Evolutionary conservation across 805 yeast genomes (phyloP).

Genomic region (Tetrapisispora phaffii): DNA sequence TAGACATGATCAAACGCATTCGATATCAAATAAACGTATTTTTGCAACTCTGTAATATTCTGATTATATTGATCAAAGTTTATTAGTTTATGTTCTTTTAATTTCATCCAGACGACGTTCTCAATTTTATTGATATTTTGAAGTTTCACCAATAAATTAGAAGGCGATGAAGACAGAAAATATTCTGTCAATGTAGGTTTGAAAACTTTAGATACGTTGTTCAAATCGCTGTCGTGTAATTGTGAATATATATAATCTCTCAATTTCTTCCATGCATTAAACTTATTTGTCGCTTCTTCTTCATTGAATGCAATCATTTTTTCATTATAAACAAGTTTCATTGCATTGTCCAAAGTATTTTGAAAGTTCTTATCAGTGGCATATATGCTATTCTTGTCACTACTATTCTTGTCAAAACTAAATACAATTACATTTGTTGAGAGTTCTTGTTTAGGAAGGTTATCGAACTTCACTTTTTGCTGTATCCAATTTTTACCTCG

Average conservation of each 20-base stretch:
- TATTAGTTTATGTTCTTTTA: too few species aligned
- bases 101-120: conserved; percentile 6
- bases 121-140: conserved; percentile 6
- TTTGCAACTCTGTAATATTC: conserved; percentile 3
- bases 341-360: conserved; percentile 7
- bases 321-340: conserved; percentile 11
- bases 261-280: conserved; percentile 10
- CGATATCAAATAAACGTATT: conserved; percentile 11
- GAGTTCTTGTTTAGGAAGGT: conserved; percentile 6
- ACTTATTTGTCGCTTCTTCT: conserved; percentile 5
- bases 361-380: conserved; percentile 6
- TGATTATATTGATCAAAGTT: background rate
- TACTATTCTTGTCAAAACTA: conserved; percentile 2
- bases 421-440: background rate
- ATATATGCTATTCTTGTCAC: conserved; percentile 7
- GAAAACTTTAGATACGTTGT: too few species aligned
- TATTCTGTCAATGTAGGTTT: background rate
- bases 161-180: background rate
- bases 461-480: conserved; percentile 1
- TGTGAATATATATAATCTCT: conserved; percentile 12
- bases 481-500: conserved; percentile 5
- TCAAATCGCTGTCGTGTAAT: conserved; percentile 1
- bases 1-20: conserved; percentile 14
- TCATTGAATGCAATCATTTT: conserved; percentile 8
- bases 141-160: conserved; percentile 1